phyloP scores from a whole-genome alignment of 139 green algal genomes.

The Medakamo hakoo region DNA sequence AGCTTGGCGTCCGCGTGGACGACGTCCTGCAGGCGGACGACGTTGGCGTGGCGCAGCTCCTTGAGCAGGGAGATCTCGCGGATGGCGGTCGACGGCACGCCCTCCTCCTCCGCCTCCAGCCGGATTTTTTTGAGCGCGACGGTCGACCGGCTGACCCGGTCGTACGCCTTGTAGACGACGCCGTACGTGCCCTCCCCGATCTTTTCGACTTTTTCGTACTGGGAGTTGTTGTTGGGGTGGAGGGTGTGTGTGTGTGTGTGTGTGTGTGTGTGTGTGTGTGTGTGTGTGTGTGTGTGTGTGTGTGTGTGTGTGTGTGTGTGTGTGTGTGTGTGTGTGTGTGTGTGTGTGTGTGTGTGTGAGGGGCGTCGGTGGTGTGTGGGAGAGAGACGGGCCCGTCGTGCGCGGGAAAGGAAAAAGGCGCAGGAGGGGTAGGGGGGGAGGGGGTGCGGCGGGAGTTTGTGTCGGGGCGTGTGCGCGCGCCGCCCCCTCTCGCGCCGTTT shows the following conservation, averaged over 20 bases:
- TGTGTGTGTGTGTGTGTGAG: too few species aligned
- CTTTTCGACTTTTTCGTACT: slow-evolving; percentile 83
- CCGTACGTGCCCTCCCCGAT: slow-evolving; percentile 96
- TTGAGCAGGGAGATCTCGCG: slow-evolving; percentile 64
- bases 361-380: too few species aligned
- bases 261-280: too few species aligned
- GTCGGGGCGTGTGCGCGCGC: too few species aligned
- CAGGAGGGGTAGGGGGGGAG: too few species aligned
- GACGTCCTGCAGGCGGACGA: slow-evolving; percentile 63
- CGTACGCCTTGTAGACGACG: slow-evolving; percentile 83
- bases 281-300: too few species aligned
- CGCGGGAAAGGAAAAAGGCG: too few species aligned
- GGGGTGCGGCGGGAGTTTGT: too few species aligned
- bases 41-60: slow-evolving; percentile 73
- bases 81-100: slow-evolving; percentile 63
- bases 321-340: too few species aligned
- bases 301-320: too few species aligned
- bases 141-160: slow-evolving; percentile 39
- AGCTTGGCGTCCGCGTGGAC: slow-evolving; percentile 72
- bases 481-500: too few species aligned
- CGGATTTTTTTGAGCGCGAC: slow-evolving; percentile 92
- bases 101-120: slow-evolving; percentile 62
- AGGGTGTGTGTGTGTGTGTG: background rate
- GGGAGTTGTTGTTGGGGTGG: background rate
- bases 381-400: too few species aligned